A percentile compares a stretch with the other conserved stretches of the same genome.
Conservation (phyloP, 2,329 filamentous ascomycete species). For the Epichloe sylvatica region DNA sequence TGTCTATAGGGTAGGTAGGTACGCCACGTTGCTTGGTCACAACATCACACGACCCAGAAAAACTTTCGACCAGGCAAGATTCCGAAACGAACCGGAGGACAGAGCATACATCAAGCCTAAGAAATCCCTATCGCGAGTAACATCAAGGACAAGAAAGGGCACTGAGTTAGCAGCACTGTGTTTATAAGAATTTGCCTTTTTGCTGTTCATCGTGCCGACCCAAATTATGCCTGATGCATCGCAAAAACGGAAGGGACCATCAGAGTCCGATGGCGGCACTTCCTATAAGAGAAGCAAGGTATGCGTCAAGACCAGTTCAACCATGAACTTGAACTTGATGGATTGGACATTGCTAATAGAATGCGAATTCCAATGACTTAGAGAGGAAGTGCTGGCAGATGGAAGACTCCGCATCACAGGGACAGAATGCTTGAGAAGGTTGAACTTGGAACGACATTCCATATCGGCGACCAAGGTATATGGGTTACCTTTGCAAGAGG, state of each 20-base stretch:
- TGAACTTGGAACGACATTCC: constrained; percentile 33
- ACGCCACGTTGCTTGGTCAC: neutral
- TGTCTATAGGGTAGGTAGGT: neutral
- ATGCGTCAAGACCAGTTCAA: constrained; percentile 3
- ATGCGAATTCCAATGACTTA: constrained; percentile 9
- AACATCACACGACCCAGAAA: neutral
- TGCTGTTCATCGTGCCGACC: neutral
- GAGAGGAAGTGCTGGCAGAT: constrained; percentile 42
- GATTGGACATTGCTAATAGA: neutral
- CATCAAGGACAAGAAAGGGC: no score
- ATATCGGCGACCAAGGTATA: constrained; percentile 58
- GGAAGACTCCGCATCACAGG: constrained; percentile 47
- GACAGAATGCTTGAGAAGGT: constrained; percentile 30
- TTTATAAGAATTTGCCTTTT: neutral
- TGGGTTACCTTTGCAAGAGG: constrained; percentile 66
- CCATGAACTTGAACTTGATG: neutral
- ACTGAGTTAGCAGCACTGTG: neutral
- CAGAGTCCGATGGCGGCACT: constrained; percentile 13
- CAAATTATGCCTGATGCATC: constrained; percentile 17
- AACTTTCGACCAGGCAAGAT: neutral
- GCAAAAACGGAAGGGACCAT: constrained; percentile 23
- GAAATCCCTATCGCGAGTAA: no score
- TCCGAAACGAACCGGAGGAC: neutral
- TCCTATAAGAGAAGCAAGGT: constrained; percentile 29
- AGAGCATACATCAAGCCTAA: no score